Conservation (phyloP, 352 stramenopile species). For the Thraustochytrium sp. region DNA sequence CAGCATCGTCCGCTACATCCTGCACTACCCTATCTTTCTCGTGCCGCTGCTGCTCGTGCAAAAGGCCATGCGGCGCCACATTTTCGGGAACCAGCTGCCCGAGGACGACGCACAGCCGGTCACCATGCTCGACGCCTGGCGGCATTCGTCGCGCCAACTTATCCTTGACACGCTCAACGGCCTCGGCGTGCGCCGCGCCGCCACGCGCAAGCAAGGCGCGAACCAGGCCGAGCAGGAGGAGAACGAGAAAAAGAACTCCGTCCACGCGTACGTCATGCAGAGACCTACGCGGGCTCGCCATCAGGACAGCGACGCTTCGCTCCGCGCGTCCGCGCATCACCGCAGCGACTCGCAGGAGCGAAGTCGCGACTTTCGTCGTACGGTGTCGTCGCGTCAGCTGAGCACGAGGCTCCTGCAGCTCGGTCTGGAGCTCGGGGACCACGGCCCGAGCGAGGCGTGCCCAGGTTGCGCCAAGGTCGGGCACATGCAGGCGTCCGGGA, state of each 20-base stretch:
- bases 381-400: not conserved
- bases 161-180: not conserved
- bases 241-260: not conserved
- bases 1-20: not conserved
- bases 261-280: no score
- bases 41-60: conserved; percentile 8
- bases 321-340: no score
- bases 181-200: not conserved
- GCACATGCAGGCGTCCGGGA: not conserved
- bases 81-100: not conserved
- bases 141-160: not conserved
- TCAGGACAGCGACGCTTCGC: no score
- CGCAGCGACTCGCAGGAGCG: no score
- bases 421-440: not conserved
- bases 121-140: not conserved
- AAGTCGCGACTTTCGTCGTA: not conserved
- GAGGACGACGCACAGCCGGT: not conserved
- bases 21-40: conserved; percentile 13
- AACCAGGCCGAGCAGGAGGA: not conserved
- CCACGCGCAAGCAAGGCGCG: not conserved
- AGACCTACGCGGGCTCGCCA: no score
- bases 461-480: not conserved
- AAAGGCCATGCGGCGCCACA: not conserved
- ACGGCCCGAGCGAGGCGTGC: not conserved
- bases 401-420: not conserved